Base-by-base conservation (phyloP, 768 basidiomycete genomes). In the Leccinellum rugosiceps region DNA sequence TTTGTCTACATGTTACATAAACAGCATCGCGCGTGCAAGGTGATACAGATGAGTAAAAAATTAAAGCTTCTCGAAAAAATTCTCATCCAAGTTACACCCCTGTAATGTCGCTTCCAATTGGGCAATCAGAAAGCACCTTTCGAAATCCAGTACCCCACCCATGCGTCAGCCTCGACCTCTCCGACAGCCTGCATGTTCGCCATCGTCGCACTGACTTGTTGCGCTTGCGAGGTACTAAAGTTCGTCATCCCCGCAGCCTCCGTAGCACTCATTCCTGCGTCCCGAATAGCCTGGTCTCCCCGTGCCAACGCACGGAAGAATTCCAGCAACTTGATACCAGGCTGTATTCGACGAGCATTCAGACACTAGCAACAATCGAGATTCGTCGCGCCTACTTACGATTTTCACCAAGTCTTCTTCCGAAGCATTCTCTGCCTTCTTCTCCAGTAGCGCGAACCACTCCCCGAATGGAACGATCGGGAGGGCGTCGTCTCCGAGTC, bases 271-370 rank as follows among this genome's bases (percentile, higher is more conserved):
- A 21, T 5, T 2, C 44, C 56, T 0, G 6, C 2, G 0, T 10
- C 13, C 21, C 60, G 54, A 6, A 48, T 30, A 2, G 55, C 58
- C 6, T 59, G n/a, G 45, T 75, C 68, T 9, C 60, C 64, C 0
- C 34, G 45, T 4, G 68, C 52, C 55, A 72, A 52, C 21, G 15
- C 32, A 8, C 70, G 71, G 63, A 74, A 72, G 55, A 71, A 75
- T 34, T 69, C 68, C 19, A 76, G 61, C 2, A 76, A 47, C 53
- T 76, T 74, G 51, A 74, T 65, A 1, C 66, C 74, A 25, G 75
- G 75, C 74, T 75, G 4, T 19, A 11, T 44, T 44, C 2, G 19
- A 44, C 10, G 5, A 13, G 11, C 2, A 44, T 44, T 21, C n/a
- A 19, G 19, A 44, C 43, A 6, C 19, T 21, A 21, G 11, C 5